Conservation (phyloP, 139 green algal species). For the Zygnema cylindricum region DNA sequence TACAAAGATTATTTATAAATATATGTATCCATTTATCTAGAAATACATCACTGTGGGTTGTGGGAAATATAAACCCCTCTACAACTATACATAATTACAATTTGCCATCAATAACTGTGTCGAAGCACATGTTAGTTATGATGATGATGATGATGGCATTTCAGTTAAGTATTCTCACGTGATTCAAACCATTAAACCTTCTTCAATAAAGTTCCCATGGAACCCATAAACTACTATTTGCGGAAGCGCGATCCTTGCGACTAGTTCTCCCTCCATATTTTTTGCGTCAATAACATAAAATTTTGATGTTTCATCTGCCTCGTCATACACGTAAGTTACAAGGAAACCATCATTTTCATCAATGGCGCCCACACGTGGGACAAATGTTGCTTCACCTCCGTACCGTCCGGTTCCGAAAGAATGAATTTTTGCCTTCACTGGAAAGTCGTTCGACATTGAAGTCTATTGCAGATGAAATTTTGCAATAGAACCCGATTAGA, state of each 20-base stretch:
- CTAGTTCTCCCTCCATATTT: slow-evolving; percentile 8
- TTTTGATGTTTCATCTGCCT: slow-evolving; percentile 13
- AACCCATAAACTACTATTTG: slow-evolving; percentile 40
- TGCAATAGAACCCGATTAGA: background rate
- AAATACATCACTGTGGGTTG: too few species aligned
- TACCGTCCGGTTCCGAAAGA: slow-evolving; percentile 29
- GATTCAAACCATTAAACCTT: background rate
- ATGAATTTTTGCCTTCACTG: slow-evolving; percentile 26
- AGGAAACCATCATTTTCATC: slow-evolving; percentile 56
- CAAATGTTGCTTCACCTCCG: slow-evolving; percentile 30
- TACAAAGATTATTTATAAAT: too few species aligned
- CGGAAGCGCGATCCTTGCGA: slow-evolving; percentile 10
- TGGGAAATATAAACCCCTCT: too few species aligned
- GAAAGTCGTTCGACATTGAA: background rate
- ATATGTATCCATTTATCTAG: too few species aligned
- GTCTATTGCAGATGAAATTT: slow-evolving; percentile 21
- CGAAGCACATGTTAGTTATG: too few species aligned
- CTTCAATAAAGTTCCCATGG: slow-evolving; percentile 34
- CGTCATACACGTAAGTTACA: slow-evolving; percentile 54
- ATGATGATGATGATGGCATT: too few species aligned
- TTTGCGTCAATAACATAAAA: slow-evolving; percentile 45
- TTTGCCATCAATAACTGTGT: too few species aligned
- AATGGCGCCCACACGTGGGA: background rate
- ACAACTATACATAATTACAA: too few species aligned
- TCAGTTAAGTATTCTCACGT: too few species aligned